Evolutionary conservation across 1,139 yeast species (phyloP).

Genomic region (Hansenula anomala): DNA sequence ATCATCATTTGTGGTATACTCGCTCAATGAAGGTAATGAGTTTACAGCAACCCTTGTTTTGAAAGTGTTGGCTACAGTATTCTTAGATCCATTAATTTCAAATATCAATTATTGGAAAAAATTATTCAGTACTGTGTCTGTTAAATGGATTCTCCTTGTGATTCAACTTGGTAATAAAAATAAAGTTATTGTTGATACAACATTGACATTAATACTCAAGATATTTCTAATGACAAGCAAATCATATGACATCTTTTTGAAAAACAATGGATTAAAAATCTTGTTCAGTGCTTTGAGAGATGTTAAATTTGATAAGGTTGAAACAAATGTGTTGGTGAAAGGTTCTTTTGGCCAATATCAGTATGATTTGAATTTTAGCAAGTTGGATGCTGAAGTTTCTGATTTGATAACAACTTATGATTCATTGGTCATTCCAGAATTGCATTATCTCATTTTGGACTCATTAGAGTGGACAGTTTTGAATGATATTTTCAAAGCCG

Average conservation of each 20-base stretch:
- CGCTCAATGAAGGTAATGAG: constrained; percentile 25
- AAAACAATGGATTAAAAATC: constrained; percentile 50
- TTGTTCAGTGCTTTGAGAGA: constrained; percentile 34
- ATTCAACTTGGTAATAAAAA: constrained; percentile 33
- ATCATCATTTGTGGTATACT: constrained; percentile 36
- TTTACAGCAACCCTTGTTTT: constrained; percentile 13
- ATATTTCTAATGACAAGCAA: constrained; percentile 45
- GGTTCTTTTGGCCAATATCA: constrained; percentile 28
- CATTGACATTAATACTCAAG: constrained; percentile 46
- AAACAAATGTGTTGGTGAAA: constrained; percentile 41
- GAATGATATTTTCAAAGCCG: constrained; percentile 25
- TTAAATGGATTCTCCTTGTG: constrained; percentile 62
- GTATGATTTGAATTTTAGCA: constrained; percentile 19
- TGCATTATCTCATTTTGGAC: constrained; percentile 24
- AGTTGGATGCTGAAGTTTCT: constrained; percentile 8
- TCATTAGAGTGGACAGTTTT: constrained; percentile 30
- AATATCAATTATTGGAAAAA: constrained; percentile 28
- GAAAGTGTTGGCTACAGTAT: constrained; percentile 11
- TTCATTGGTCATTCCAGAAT: constrained; percentile 22
- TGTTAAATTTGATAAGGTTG: constrained; percentile 36
- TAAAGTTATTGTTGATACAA: constrained; percentile 39
- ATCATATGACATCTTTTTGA: constrained; percentile 45
- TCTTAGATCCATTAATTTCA: constrained; percentile 19
- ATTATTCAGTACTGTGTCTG: constrained; percentile 52
- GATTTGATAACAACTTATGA: constrained; percentile 6